Evolutionary conservation across 345 rosid genomes (phyloP).

Genomic region (Corymbia maculata): DNA sequence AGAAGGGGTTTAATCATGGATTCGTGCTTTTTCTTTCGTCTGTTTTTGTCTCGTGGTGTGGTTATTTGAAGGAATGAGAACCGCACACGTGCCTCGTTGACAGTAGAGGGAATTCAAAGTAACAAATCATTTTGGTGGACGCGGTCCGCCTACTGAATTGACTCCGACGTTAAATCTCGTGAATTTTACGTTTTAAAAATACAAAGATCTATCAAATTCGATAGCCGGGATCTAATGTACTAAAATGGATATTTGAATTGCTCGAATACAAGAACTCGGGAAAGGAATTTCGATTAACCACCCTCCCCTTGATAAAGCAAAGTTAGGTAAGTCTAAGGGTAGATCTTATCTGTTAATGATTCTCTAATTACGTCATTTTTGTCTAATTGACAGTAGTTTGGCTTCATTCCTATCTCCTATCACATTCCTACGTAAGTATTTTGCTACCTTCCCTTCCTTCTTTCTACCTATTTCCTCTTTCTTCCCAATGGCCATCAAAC

Average conservation of each 20-base stretch:
- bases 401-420: neutral
- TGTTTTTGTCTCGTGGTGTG: neutral
- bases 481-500: neutral
- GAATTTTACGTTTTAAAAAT: neutral
- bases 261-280: neutral
- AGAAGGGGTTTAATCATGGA: neutral
- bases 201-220: neutral
- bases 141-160: neutral
- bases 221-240: neutral
- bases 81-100: neutral
- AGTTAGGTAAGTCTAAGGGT: neutral
- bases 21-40: neutral
- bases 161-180: neutral
- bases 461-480: neutral
- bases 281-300: neutral
- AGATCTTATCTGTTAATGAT: neutral
- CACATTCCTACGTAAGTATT: neutral
- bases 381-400: neutral
- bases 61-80: neutral
- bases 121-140: neutral
- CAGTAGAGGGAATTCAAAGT: neutral
- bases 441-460: neutral
- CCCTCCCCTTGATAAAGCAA: neutral
- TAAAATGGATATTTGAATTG: neutral
- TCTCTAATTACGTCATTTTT: neutral